Conservation (phyloP, 805 yeast genomes). For the Lipomyces orientalis region DNA sequence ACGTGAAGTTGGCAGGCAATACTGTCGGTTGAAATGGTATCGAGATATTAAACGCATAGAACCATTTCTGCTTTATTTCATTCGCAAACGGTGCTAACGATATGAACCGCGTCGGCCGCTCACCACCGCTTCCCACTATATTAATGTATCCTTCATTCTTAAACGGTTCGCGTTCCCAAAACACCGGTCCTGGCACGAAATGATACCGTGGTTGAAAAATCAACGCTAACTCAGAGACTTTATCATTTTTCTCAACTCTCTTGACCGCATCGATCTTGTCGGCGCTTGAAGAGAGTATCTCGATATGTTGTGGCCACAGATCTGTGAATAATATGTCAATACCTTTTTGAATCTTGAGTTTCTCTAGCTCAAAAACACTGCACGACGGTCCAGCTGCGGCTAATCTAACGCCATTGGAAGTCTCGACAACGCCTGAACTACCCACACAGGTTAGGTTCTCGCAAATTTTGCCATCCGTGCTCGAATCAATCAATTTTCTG, state of each 20-base stretch:
- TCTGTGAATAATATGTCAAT: slow-evolving; percentile 37
- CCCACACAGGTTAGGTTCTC: slow-evolving; percentile 31
- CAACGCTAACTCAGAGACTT: slow-evolving; percentile 28
- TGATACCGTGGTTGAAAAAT: slow-evolving; percentile 37
- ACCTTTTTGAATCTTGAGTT: slow-evolving; percentile 20
- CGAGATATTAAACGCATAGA: slow-evolving; percentile 67
- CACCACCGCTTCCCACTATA: slow-evolving; percentile 19
- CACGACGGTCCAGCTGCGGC: slow-evolving; percentile 21
- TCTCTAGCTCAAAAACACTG: slow-evolving; percentile 29
- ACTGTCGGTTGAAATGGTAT: slow-evolving; percentile 41
- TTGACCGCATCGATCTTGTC: slow-evolving; percentile 10
- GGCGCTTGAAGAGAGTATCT: slow-evolving; percentile 29
- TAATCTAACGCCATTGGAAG: slow-evolving; percentile 26
- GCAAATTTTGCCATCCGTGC: slow-evolving; percentile 14
- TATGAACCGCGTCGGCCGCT: slow-evolving; percentile 61
- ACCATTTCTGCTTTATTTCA: slow-evolving; percentile 61
- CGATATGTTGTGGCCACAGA: slow-evolving; percentile 38
- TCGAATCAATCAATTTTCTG: slow-evolving; percentile 3
- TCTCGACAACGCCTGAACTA: slow-evolving; percentile 20
- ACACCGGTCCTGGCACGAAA: slow-evolving; percentile 32
- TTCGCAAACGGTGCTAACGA: slow-evolving; percentile 66
- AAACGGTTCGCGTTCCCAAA: slow-evolving; percentile 41
- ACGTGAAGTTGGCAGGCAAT: slow-evolving; percentile 42
- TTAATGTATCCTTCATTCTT: slow-evolving; percentile 22
- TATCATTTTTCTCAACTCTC: slow-evolving; percentile 10